Evolutionary conservation across 1,139 yeast species (phyloP), one percentile per base, ranked within the genome.

Genomic region (Yamadazyma mexicana): DNA sequence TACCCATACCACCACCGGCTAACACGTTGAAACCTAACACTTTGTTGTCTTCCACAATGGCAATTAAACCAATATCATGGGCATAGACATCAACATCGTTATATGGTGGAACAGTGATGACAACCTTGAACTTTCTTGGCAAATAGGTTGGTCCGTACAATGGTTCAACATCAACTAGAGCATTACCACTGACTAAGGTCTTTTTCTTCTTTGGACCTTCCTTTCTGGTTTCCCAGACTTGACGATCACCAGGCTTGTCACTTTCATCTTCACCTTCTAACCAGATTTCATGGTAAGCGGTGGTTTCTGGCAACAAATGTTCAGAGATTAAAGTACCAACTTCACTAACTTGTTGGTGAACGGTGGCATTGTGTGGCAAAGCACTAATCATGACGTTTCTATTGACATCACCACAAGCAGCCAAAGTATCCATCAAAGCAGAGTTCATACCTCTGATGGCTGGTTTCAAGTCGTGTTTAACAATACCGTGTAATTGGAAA

Each of bases 1-100:
- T 79, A 55, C 98, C 98, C 98, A 92, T 91, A 75, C 98, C 98
- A 70, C 98, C 98, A 62, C 98, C 98, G 47, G 84, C 96, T 47
- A 86, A 76, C 38, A 92, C 81, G 56, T 92, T 91, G 73, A 81
- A 92, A 39, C 98, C 98, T 38, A 64, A 64, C 44, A 74, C 81
- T 37, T 75, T 74, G 47, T 80, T 71, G 50, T 79, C 76, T 54
- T 84, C 87, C 34, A 88, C 82, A 59, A 92, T 89, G 25, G 97
- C 89, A 61, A 92, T 81, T 53, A 92, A 75, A 50, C 98, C 98
- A 54, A 91, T 79, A 67, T 92, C 98, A 62, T 88, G 94, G 9
- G 95, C 95, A 69, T 87, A 92, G 4, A 88, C 97, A 68, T 92
- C 98, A 37, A 91, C 96, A 65, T 92, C 98, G 59, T 92, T 92